phyloP scores from a whole-genome alignment of 768 basidiomycete species.

The Pulveroboletus frians region DNA sequence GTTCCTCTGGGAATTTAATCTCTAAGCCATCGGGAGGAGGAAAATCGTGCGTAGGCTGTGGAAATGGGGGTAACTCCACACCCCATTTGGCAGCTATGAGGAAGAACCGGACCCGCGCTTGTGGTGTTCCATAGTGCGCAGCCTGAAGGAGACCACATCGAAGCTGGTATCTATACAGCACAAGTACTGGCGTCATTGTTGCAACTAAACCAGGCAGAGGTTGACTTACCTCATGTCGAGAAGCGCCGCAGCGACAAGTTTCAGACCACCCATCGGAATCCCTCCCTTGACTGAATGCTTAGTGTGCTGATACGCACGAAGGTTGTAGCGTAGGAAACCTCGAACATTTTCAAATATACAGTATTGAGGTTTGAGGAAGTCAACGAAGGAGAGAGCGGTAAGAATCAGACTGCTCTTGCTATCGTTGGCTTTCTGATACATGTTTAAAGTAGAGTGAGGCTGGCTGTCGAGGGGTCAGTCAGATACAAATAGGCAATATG shows the following conservation, averaged over 20 bases:
- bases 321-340: conserved; percentile 39
- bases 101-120: conserved; percentile 45
- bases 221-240: conserved; percentile 58
- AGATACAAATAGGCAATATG: neutral
- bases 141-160: conserved; percentile 42
- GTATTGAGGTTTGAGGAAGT: conserved; percentile 37
- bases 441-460: conserved; percentile 68
- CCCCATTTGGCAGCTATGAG: conserved; percentile 38
- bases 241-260: conserved; percentile 56
- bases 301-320: conserved; percentile 34
- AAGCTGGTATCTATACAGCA: conserved; percentile 37
- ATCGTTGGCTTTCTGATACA: conserved; percentile 63
- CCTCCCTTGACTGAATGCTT: conserved; percentile 54
- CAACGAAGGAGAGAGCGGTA: conserved; percentile 45
- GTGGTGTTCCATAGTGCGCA: conserved; percentile 45
- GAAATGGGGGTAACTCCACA: conserved; percentile 35
- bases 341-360: conserved; percentile 48
- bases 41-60: conserved; percentile 42
- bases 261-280: conserved; percentile 69
- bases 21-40: conserved; percentile 38
- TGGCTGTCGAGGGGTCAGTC: conserved; percentile 45
- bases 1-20: conserved; percentile 46
- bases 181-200: neutral
- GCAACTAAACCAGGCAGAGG: neutral
- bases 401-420: conserved; percentile 64